phyloP scores from a whole-genome alignment of 2,329 filamentous ascomycete species.

The Fusarium sp. region DNA sequence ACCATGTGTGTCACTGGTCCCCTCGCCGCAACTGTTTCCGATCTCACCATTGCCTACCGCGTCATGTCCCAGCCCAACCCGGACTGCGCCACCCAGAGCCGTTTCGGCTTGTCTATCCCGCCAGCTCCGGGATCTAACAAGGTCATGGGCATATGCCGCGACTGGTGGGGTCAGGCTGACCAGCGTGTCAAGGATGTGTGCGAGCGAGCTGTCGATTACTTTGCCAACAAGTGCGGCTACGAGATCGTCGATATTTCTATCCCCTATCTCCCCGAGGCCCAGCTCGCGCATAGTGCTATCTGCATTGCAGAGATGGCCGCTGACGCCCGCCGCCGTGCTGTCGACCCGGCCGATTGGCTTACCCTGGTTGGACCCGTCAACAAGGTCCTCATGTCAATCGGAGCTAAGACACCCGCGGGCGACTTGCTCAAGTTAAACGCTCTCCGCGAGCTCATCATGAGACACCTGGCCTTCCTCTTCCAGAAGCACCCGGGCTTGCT shows the following conservation, averaged over 20 bases:
- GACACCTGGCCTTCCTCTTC: slow-evolving; percentile 80
- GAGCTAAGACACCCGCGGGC: slow-evolving; percentile 70
- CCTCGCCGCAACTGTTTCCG: slow-evolving; percentile 79
- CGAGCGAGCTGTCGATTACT: slow-evolving; percentile 70
- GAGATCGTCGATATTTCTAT: slow-evolving; percentile 70
- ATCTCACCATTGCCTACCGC: slow-evolving; percentile 86
- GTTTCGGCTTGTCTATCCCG: slow-evolving; percentile 71
- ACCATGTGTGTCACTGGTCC: slow-evolving; percentile 77
- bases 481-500: slow-evolving; percentile 78
- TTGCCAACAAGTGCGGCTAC: slow-evolving; percentile 63
- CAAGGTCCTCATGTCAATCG: slow-evolving; percentile 76
- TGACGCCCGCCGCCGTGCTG: slow-evolving; percentile 56
- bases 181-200: slow-evolving; percentile 72
- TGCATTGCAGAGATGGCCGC: slow-evolving; percentile 79
- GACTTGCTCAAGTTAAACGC: slow-evolving; percentile 82
- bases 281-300: slow-evolving; percentile 80
- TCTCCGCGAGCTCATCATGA: slow-evolving; percentile 81
- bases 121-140: slow-evolving; percentile 61
- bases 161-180: slow-evolving; percentile 64
- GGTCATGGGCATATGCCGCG: slow-evolving; percentile 78
- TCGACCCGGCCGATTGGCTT: slow-evolving; percentile 63
- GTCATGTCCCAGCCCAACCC: slow-evolving; percentile 81
- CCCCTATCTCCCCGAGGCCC: slow-evolving; percentile 76
- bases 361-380: slow-evolving; percentile 73
- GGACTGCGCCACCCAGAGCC: slow-evolving; percentile 67